These are phyloP conservation scores for Mucuna pruriens DNA, from an alignment of 306 rosid species.

Conservation along the genomic window DNA sequence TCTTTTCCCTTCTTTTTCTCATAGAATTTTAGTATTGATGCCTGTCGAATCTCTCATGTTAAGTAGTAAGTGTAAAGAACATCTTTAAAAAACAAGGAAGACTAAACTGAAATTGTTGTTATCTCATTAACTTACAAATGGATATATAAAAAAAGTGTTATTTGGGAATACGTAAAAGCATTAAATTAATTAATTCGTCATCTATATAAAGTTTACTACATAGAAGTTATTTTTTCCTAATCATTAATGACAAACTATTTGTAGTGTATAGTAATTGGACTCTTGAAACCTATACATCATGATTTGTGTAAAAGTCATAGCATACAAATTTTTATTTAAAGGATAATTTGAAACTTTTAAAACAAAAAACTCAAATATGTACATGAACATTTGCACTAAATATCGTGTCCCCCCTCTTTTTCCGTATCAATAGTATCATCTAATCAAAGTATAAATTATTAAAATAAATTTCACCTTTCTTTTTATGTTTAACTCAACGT, in stretches of 20 bases:
- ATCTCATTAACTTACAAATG: neutral
- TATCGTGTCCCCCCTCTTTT: neutral
- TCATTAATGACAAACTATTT: neutral
- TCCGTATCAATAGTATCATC: neutral
- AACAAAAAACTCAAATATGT: neutral
- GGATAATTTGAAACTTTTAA: neutral
- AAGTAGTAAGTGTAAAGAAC: too few species aligned
- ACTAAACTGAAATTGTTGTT: neutral
- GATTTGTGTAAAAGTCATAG: neutral
- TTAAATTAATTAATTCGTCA: neutral
- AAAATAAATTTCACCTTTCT: neutral
- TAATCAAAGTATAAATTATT: neutral
- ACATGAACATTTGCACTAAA: neutral
- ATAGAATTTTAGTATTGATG: neutral
- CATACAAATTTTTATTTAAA: neutral
- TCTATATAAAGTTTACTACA: neutral
- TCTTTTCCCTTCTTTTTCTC: neutral
- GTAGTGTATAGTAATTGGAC: neutral
- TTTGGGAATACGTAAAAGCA: neutral
- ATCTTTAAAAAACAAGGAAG: too few species aligned
- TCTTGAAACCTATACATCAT: neutral
- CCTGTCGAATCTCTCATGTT: neutral
- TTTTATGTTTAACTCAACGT: neutral
- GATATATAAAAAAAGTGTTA: neutral
- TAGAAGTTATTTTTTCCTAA: neutral